Conservation (phyloP, 257 asterid species). For the Ocimum tenuiflorum region DNA sequence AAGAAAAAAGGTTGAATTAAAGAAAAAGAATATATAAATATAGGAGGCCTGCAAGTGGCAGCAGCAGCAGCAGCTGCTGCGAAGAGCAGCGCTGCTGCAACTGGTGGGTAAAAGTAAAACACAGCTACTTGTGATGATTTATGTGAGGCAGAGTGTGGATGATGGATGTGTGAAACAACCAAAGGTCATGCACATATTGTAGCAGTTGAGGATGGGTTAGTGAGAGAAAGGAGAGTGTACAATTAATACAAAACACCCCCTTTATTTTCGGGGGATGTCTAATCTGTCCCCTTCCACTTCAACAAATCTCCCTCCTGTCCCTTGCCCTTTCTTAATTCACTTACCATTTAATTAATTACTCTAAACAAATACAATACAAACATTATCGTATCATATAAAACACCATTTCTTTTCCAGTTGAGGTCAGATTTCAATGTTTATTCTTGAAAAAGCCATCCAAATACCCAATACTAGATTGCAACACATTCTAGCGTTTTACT, state of each 20-base stretch:
- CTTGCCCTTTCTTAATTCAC: slow-evolving; percentile 27
- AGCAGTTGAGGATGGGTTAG: slow-evolving; percentile 28
- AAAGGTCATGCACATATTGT: neutral
- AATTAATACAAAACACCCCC: slow-evolving; percentile 42
- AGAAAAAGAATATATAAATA: neutral
- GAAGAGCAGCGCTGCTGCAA: slow-evolving; percentile 64
- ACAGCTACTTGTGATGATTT: slow-evolving; percentile 42
- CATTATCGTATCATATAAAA: too few species aligned
- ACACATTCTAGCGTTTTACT: too few species aligned
- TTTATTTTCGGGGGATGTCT: slow-evolving; percentile 96
- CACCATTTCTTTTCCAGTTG: too few species aligned
- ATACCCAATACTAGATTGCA: too few species aligned
- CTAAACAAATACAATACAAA: too few species aligned
- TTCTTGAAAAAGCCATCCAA: too few species aligned
- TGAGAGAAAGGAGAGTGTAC: neutral
- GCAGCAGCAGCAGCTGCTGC: slow-evolving; percentile 41
- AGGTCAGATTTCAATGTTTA: too few species aligned
- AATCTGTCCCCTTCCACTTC: slow-evolving; percentile 70
- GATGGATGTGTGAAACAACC: neutral
- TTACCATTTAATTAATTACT: too few species aligned
- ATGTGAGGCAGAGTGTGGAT: slow-evolving; percentile 29
- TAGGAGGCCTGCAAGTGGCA: slow-evolving; percentile 48
- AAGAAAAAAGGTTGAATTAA: neutral
- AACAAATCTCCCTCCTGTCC: slow-evolving; percentile 71
- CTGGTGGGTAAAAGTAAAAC: slow-evolving; percentile 49